phyloP scores from a whole-genome alignment of 306 rosid genomes.

The Canavalia gladiata region DNA sequence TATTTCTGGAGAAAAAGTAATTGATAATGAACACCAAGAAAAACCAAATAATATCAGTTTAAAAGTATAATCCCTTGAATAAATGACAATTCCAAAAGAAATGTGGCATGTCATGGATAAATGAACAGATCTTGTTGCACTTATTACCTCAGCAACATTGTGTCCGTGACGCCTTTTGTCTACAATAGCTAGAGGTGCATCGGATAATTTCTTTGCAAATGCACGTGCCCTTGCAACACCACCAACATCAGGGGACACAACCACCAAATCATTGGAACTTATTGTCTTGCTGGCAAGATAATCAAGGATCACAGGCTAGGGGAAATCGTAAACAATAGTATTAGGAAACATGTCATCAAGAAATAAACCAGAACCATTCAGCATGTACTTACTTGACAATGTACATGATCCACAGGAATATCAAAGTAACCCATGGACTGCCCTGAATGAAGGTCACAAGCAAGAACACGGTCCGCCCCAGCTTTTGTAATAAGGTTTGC shows the following conservation, averaged over 20 bases:
- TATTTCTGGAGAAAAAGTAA: background rate
- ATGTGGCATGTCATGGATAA: background rate
- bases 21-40: background rate
- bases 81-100: slow-evolving; percentile 34
- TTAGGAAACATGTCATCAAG: slow-evolving; percentile 45
- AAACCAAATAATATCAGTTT: background rate
- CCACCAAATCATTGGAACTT: slow-evolving; percentile 85
- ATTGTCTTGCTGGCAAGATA: slow-evolving; percentile 95
- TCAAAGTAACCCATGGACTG: slow-evolving; percentile 99
- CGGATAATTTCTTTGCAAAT: slow-evolving; percentile 94
- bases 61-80: background rate
- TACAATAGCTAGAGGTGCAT: slow-evolving; percentile 97
- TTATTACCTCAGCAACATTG: slow-evolving; percentile 90
- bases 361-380: slow-evolving; percentile 41
- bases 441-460: slow-evolving; percentile 99
- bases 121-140: slow-evolving; percentile 8
- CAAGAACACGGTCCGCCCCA: slow-evolving; percentile 97
- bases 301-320: slow-evolving; percentile 92
- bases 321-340: slow-evolving; percentile 47
- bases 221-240: slow-evolving; percentile 99
- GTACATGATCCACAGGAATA: slow-evolving; percentile 96
- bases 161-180: slow-evolving; percentile 98
- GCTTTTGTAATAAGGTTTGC: slow-evolving; percentile 95
- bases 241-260: slow-evolving; percentile 99
- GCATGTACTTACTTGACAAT: slow-evolving; percentile 73